Evolutionary conservation across 352 stramenopile genomes (phyloP), one percentile per base, ranked within the genome.

Genomic region (Globisporangium okanoganense): DNA sequence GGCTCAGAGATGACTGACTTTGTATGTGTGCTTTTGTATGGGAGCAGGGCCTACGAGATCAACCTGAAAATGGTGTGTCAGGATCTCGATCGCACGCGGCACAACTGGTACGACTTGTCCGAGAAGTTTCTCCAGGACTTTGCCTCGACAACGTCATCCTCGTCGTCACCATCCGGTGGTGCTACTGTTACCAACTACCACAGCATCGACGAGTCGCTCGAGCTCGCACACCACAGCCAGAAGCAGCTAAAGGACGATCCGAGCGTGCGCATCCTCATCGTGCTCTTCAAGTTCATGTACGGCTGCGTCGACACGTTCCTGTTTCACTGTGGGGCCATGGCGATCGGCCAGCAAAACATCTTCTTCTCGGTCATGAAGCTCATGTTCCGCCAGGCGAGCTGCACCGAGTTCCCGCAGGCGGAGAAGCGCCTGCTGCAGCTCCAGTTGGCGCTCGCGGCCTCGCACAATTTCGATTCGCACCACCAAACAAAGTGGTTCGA

Each of bases 231-330:
- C 20, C 55, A 58, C 20, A 54, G 33, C 0, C 27, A 59, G 29
- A 6, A 33, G 6, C 29, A 33, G 41, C 24, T 43, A 9, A 56
- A 76, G 20, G 65, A 65, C 22, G 65, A 72, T 25, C 33, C 74
- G 25, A 75, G 63, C 9, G 45, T 71, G 40, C 53, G 58, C 43
- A 52, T 51, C 14, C 57, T 75, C 22, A 62, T 82, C 20, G 74
- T 85, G 20, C 79, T 90, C 56, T 88, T 90, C 58, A 79, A 75
- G 66, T 90, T 94, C 49, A 90, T 87, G 82, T 94, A 94, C 54
- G 79, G 85, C 58, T 91, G 82, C 60, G 76, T 91, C 36, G 82
- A 94, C 50, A 60, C 71, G 24, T 88, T 94, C 51, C 64, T 94
- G 7, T 91, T 83, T 53, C 62, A 92, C 49, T 94, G 82, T 53